Base-by-base conservation (phyloP, 2,329 filamentous ascomycete species). In the Pleurostoma richardsiae region DNA sequence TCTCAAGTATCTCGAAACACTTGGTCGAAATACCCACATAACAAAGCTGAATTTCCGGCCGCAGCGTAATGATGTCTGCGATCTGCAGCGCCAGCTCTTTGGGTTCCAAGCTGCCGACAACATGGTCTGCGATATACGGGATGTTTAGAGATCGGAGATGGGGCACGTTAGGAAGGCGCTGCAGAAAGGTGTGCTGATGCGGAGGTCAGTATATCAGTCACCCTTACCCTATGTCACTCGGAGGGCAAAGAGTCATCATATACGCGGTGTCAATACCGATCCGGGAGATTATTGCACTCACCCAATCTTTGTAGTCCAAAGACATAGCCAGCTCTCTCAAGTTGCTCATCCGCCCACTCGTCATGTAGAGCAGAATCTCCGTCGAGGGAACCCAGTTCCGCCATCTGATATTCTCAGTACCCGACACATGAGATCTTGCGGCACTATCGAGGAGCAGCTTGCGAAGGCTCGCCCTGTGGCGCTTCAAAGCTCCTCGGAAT, bases 1-100 rank as follows among this genome's bases (percentile, higher is more conserved):
- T 76, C 62, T 94, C 88, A 6, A 90, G 66, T 30, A 94, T 86
- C 62, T 94, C 88, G 58, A 88, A 94, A 64, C 89, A 94, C 63
- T 90, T 91, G 39, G 71, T 72, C n/a, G 76, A 76, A 45, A 94
- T 79, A 19, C 85, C 89, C 55, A 92, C 77, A 59, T 91, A 92
- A 63, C 83, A 88, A 10, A 94, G 73, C 57, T 85, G 82, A 29
- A 91, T 79, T 55, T 91, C 86, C 1, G 86, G 85, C 4, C 86
- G 78, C 11, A 94, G 71, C 10, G 85, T 83, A 45, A 92, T 82
- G 41, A 91, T 87, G 60, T 92, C 86, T 30, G 90, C 76, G 41
- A 92, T 79, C 59, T 91, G 86, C 51, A 88, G 70, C 1, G 86
- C 88, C 30, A 90, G 72, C 59, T 94, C 88, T 51, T 79, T 78